Evolutionary conservation across 2,329 filamentous ascomycete species (phyloP).

Genomic region (Ophiosphaerella korrae): DNA sequence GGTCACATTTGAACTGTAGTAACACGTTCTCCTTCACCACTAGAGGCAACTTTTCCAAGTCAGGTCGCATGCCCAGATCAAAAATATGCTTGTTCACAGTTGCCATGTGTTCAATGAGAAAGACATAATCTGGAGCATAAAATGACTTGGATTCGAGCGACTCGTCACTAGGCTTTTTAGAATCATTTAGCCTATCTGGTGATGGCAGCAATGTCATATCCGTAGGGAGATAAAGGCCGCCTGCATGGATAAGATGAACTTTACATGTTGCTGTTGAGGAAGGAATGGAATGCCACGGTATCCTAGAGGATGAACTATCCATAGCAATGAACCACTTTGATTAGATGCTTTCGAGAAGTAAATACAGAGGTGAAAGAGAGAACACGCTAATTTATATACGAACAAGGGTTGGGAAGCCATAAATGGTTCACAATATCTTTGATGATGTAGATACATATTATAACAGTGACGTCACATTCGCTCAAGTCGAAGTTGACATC

Average conservation of each 20-base stretch:
- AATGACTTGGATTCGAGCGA: conserved; percentile 26
- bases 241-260: conserved; percentile 43
- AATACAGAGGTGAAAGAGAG: no score
- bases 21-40: conserved; percentile 48
- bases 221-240: conserved; percentile 53
- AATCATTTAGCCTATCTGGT: conserved; percentile 49
- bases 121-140: conserved; percentile 40
- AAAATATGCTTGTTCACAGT: conserved; percentile 53
- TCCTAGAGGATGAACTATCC: neutral
- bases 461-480: conserved; percentile 7
- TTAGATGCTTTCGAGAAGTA: neutral
- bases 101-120: conserved; percentile 36
- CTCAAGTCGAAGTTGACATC: neutral
- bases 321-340: neutral
- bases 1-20: conserved; percentile 45
- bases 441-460: neutral
- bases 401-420: neutral
- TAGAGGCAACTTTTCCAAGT: conserved; percentile 50
- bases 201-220: conserved; percentile 53
- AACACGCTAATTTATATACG: neutral
- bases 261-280: conserved; percentile 28
- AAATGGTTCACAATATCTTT: neutral
- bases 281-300: conserved; percentile 37
- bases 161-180: conserved; percentile 41
- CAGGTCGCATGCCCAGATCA: conserved; percentile 60